These are phyloP conservation scores for Phialophora expanda DNA, from an alignment of 2,329 filamentous ascomycete species.

Conservation along the genomic window DNA sequence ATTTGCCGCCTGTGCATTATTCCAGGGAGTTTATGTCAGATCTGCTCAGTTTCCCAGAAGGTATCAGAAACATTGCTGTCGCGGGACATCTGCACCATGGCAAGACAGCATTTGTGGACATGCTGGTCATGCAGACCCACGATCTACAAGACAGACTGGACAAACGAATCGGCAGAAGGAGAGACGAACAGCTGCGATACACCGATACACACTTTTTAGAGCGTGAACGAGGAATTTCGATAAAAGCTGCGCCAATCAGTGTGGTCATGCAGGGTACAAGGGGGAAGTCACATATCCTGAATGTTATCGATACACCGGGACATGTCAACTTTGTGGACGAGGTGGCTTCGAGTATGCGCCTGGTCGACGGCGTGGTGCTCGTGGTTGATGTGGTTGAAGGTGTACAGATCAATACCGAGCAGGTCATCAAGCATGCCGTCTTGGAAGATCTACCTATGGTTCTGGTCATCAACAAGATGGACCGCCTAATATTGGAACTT, in stretches of 20 bases:
- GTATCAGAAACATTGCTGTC: constrained; percentile 89
- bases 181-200: constrained; percentile 90
- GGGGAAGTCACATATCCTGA: constrained; percentile 93
- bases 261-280: constrained; percentile 84
- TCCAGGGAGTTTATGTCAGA: constrained; percentile 92
- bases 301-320: constrained; percentile 93
- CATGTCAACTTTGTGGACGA: constrained; percentile 99
- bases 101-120: constrained; percentile 98
- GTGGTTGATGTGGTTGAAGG: constrained; percentile 97
- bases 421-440: constrained; percentile 94
- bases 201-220: constrained; percentile 91
- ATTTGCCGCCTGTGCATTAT: constrained; percentile 86
- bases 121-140: constrained; percentile 95
- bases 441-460: constrained; percentile 87
- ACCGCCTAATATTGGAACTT: constrained; percentile 89
- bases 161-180: constrained; percentile 77
- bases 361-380: constrained; percentile 89
- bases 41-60: constrained; percentile 92
- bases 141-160: constrained; percentile 80
- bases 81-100: constrained; percentile 95
- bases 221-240: constrained; percentile 84
- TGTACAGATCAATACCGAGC: constrained; percentile 97
- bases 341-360: constrained; percentile 81
- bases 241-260: constrained; percentile 94
- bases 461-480: constrained; percentile 95